Evolutionary conservation across 208 protist genomes (phyloP), one percentile per base, ranked within the genome.

Genomic region (Crithidia acanthocephali): DNA sequence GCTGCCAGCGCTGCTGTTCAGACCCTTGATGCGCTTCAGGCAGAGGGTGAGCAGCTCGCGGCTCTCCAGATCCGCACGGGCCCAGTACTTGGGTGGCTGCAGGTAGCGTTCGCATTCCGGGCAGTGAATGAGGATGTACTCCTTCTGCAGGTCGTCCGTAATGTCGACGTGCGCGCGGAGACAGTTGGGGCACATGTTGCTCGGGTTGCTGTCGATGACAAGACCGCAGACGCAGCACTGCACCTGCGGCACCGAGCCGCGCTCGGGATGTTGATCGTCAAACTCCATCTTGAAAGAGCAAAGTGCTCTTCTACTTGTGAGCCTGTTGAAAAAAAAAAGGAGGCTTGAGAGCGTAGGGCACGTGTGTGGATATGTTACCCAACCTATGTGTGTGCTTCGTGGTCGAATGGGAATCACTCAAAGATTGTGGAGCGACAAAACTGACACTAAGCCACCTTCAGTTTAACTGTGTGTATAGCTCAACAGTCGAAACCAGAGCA

Each of bases 181-280:
- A 83, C 99, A 99, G 73, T 96, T 94, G 16, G 98, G 88, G 80
- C 99, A 99, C 98, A 99, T 99, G 84, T 99, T 99, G 52, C 98
- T 93, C 6, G 98, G 96, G 78, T 99, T 99, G 61, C 97, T 93
- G 65, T 97, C 88, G 58, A 99, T 99, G 35, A 93, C 57, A 16
- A 96, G 80, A 25, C 98, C 98, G 74, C 98, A 99, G 40, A 98
- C 74, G 71, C 98, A 99, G 86, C 98, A 99, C 66, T 98, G 90
- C 55, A 98, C 91, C 79, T 91, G 85, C 20, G 94, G 91, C 35
- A 95, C 70, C 10, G 79, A 62, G 22, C 65, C 66, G 45, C 84
- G 78, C 33, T 90, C 80, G 16, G 77, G 77, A 45, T 95, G 76
- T 25, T 92, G 85, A n/a, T 71, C 47, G 1, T 80, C 55, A 22